Conservation (phyloP, 1,139 yeast species). For the Blastobotrys malaysiensis region DNA sequence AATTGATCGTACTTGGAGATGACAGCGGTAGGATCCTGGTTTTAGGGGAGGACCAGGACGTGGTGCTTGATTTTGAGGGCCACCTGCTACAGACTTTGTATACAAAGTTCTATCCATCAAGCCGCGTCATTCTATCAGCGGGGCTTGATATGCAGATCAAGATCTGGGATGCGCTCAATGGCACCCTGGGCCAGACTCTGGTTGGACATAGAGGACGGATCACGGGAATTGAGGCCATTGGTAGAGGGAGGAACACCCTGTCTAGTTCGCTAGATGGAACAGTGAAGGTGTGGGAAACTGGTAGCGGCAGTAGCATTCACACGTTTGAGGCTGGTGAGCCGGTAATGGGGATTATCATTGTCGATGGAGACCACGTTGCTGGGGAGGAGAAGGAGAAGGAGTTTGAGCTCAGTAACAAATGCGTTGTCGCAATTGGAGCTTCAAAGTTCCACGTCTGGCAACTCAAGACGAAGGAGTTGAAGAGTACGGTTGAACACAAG, state of each 20-base stretch:
- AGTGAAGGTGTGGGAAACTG: conserved; percentile 63
- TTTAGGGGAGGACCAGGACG: conserved; percentile 12
- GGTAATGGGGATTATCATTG: conserved; percentile 15
- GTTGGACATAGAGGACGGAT: conserved; percentile 43
- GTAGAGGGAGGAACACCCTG: conserved; percentile 59
- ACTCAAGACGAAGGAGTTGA: conserved; percentile 7
- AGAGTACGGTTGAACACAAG: neutral
- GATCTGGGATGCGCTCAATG: conserved; percentile 50
- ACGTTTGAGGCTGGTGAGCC: conserved; percentile 29
- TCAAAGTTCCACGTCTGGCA: conserved; percentile 5
- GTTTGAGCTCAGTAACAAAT: conserved; percentile 36
- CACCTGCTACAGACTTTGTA: conserved; percentile 45
- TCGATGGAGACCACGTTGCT: conserved; percentile 23
- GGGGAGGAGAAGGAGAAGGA: conserved; percentile 24
- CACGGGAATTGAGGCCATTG: conserved; percentile 44
- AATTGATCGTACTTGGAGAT: conserved; percentile 40
- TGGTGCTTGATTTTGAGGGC: conserved; percentile 25
- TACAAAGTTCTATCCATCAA: conserved; percentile 51
- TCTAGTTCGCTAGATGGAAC: conserved; percentile 44
- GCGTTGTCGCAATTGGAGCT: conserved; percentile 17
- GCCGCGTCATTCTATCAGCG: conserved; percentile 49
- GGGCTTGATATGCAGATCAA: conserved; percentile 54
- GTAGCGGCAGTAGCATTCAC: conserved; percentile 44
- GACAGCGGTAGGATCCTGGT: conserved; percentile 38
- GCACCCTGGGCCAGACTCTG: conserved; percentile 46